Evolutionary conservation across 768 basidiomycete genomes (phyloP), one percentile per base, ranked within the genome.

Genomic region (Psilocybe cubensis): DNA sequence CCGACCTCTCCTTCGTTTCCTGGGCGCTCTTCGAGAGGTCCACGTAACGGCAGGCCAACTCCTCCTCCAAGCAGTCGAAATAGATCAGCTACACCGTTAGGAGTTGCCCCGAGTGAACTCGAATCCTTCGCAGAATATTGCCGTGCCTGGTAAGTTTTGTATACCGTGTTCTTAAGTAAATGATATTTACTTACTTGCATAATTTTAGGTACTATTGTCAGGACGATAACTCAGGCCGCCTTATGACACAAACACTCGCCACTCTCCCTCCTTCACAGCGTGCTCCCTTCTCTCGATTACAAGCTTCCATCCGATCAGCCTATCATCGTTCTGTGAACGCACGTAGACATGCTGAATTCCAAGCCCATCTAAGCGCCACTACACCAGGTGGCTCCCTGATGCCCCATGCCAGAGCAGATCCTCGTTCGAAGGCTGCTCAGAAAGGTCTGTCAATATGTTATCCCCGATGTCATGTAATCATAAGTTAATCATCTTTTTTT

Each of bases 271-370:
- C 92, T 2, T 87, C 91, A 0, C 93, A 96, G 63, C 88, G 91
- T 56, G 92, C 94, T 8, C 88, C 91, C 1, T 96, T 89, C 70
- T 89, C 92, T 20, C 86, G 91, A 56, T 72, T 96, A 18, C 94
- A 96, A 70, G 89, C 93, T 1, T 90, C 90, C 18, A 88, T 95
- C 24, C 87, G 94, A 41, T 86, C 92, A 38, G 87, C 87, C 43
- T 95, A 88, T 66, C 94, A 96, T 71, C 85, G 87, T 48, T 90
- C 86, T 58, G 82, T 93, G 61, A 88, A 88, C 60, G 83, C 85
- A 33, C 81, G 92, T 31, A 80, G 88, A 49, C 84, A 87, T 56
- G 88, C 92, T 17, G 93, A 95, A 67, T 94, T 93, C 71, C 90
- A 85, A 69, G 94, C 94, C 27, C 88, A 93, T 64, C 74, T 96